Conservation (phyloP, 495 filamentous ascomycete species). For the Neurospora tetrasperma region DNA sequence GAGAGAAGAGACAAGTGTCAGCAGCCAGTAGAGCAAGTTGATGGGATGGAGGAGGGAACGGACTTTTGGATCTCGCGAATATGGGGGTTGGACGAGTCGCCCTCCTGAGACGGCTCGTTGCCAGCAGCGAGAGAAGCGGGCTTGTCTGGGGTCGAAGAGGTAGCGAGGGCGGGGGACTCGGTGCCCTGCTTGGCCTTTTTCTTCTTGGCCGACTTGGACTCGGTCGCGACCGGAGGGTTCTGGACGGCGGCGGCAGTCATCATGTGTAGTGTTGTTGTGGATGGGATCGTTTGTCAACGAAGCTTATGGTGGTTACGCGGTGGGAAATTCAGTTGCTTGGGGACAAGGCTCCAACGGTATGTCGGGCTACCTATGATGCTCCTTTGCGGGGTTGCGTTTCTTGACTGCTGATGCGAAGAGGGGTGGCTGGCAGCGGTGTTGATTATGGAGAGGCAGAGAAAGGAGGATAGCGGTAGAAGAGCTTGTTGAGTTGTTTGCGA, state of each 20-base stretch:
- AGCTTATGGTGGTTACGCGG: neutral
- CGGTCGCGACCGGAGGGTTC: constrained; percentile 37
- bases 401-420: neutral
- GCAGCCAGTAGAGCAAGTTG: neutral
- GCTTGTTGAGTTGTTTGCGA: neutral
- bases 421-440: neutral
- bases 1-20: constrained; percentile 17
- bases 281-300: constrained; percentile 3
- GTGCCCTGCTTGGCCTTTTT: constrained; percentile 60
- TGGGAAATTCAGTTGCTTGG: neutral
- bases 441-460: neutral
- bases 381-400: neutral
- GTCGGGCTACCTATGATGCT: neutral
- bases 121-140: constrained; percentile 25
- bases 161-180: constrained; percentile 36
- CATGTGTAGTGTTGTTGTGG: neutral
- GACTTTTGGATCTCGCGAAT: constrained; percentile 83
- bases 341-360: neutral
- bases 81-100: constrained; percentile 56
- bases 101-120: constrained; percentile 41
- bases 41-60: constrained; percentile 16
- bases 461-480: neutral
- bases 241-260: constrained; percentile 43
- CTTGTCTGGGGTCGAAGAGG: constrained; percentile 32
- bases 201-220: constrained; percentile 58